These are phyloP conservation scores for Wallacemonas sp. DNA, from an alignment of 208 protist genomes.

Conservation along the genomic window DNA sequence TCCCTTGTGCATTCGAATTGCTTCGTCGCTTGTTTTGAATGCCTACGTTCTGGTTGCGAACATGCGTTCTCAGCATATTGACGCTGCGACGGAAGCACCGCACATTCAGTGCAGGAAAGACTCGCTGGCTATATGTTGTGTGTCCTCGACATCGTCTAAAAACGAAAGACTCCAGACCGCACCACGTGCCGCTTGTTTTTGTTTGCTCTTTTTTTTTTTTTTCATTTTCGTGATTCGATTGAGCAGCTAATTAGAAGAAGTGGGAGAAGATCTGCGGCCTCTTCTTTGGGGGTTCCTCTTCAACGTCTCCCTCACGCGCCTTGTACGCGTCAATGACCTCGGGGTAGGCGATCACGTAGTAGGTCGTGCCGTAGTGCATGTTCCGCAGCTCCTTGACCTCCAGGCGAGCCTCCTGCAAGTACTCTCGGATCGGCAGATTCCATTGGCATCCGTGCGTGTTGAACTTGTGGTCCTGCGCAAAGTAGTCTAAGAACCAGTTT, in stretches of 20 bases:
- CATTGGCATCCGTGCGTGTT: slow-evolving; percentile 89
- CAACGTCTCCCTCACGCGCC: slow-evolving; percentile 22
- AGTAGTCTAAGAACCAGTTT: slow-evolving; percentile 90
- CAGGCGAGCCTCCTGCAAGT: slow-evolving; percentile 74
- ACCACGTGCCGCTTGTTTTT: no score
- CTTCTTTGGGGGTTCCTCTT: slow-evolving; percentile 7
- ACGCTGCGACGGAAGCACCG: no score
- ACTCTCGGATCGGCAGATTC: slow-evolving; percentile 80
- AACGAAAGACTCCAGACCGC: no score
- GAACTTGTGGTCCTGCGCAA: slow-evolving; percentile 67
- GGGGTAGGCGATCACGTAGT: slow-evolving; percentile 88
- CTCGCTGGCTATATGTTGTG: no score
- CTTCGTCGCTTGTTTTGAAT: no score
- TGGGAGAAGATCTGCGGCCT: slow-evolving; percentile 4
- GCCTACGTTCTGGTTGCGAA: no score
- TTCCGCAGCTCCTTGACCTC: slow-evolving; percentile 84
- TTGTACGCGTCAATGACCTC: slow-evolving; percentile 75
- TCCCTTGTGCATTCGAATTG: no score
- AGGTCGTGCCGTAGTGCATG: slow-evolving; percentile 92
- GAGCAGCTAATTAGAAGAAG: slow-evolving; percentile 11
- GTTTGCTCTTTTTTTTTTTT: no score
- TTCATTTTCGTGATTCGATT: no score
- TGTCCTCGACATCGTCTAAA: no score
- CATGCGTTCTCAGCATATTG: no score
- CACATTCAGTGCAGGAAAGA: no score